Percentiles rank a stretch among this genome's conserved stretches.
Evolutionary conservation across 176 grass and related monocot genomes (phyloP).

Genomic region (Phyllostachys edulis): DNA sequence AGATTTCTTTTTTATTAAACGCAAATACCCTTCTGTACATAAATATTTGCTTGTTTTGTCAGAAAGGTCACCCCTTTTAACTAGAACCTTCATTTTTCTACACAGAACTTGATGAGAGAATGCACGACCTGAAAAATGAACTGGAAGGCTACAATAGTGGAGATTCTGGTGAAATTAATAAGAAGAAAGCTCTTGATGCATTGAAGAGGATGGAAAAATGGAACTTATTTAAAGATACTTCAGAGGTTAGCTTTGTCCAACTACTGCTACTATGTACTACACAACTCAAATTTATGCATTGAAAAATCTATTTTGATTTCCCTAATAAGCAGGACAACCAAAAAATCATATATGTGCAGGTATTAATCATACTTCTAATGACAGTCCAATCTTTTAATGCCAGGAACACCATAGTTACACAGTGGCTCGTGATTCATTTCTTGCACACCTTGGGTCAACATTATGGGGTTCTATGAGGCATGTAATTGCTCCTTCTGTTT

Average conservation of each 20-base stretch:
- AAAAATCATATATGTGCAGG: neutral
- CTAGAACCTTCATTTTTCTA: neutral
- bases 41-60: slow-evolving; percentile 3
- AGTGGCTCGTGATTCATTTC: slow-evolving; percentile 88
- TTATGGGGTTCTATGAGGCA: slow-evolving; percentile 93
- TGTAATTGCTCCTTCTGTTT: slow-evolving; percentile 91
- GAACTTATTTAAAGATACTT: slow-evolving; percentile 81
- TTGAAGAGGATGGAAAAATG: slow-evolving; percentile 89
- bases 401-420: slow-evolving; percentile 81
- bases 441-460: slow-evolving; percentile 83
- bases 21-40: neutral
- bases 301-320: slow-evolving; percentile 9
- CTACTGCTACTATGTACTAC: neutral
- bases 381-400: neutral
- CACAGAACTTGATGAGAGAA: slow-evolving; percentile 90
- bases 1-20: too few relatives aligned
- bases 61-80: neutral
- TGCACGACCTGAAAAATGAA: slow-evolving; percentile 89
- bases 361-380: slow-evolving; percentile 14
- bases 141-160: slow-evolving; percentile 71
- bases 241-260: slow-evolving; percentile 42
- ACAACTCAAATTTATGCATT: neutral
- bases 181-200: slow-evolving; percentile 86
- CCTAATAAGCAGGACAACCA: neutral
- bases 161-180: slow-evolving; percentile 82